A percentile compares a stretch with the other conserved stretches of the same genome.
Evolutionary conservation across 2,329 filamentous ascomycete species (phyloP).

Genomic region (Fusarium nurragi): DNA sequence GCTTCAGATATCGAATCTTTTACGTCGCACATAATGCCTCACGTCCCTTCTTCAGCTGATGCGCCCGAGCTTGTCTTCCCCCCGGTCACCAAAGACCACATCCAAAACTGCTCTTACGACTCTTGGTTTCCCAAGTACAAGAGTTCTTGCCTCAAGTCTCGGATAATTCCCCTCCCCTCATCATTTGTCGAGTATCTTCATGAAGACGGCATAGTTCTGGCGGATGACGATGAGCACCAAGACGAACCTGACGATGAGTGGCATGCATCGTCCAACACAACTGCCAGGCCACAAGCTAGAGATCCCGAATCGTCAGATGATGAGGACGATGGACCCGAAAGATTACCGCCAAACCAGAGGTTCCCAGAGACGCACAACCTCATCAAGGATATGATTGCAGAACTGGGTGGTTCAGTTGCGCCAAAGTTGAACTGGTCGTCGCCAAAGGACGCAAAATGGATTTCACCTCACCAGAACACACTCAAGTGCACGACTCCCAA

Average conservation of each 20-base stretch:
- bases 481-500: constrained; percentile 89
- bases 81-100: constrained; percentile 84
- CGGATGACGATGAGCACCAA: constrained; percentile 66
- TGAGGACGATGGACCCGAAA: constrained; percentile 56
- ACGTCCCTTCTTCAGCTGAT: constrained; percentile 42
- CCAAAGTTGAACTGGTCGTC: constrained; percentile 98
- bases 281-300: constrained; percentile 48
- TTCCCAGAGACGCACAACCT: constrained; percentile 78
- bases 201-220: constrained; percentile 91
- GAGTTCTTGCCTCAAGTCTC: constrained; percentile 82
- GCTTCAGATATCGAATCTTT: background rate
- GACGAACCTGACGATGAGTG: constrained; percentile 67
- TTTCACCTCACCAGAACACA: constrained; percentile 83
- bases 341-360: constrained; percentile 61
- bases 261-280: constrained; percentile 48
- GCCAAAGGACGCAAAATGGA: constrained; percentile 96
- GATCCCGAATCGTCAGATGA: constrained; percentile 57
- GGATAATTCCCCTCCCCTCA: constrained; percentile 78
- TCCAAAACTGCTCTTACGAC: constrained; percentile 94
- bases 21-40: constrained; percentile 45
- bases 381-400: constrained; percentile 80
- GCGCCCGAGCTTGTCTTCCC: constrained; percentile 71
- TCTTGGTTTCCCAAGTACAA: constrained; percentile 90
- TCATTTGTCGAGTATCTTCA: constrained; percentile 87
- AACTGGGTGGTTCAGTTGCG: constrained; percentile 85